Conservation (phyloP, 257 asterid genomes). For the Ophiorrhiza pumila region DNA sequence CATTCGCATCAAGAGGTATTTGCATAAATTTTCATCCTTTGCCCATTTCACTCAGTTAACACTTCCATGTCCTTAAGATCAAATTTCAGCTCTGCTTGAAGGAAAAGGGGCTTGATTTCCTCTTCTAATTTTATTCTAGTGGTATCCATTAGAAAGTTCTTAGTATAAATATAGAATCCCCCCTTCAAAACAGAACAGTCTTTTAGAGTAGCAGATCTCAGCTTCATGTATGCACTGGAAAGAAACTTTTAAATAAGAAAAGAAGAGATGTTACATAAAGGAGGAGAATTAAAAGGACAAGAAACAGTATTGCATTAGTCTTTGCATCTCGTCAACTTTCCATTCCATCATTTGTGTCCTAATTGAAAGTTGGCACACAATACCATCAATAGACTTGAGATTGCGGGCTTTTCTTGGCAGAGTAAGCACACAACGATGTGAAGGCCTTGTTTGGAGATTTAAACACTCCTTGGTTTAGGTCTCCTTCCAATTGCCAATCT, state of each 20-base stretch:
- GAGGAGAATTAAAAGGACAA: background rate
- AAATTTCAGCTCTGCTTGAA: background rate
- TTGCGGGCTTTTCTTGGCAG: background rate
- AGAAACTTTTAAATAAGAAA: background rate
- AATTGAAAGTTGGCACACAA: background rate
- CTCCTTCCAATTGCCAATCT: background rate
- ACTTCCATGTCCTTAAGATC: background rate
- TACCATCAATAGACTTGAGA: background rate
- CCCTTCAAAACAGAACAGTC: background rate
- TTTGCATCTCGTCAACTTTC: background rate
- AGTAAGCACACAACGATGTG: background rate
- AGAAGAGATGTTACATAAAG: background rate
- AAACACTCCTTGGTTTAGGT: background rate
- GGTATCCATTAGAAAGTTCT: background rate
- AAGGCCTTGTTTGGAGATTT: background rate
- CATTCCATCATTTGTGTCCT: background rate
- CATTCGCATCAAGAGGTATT: background rate
- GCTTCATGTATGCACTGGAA: background rate
- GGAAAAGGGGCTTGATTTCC: background rate
- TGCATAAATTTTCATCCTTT: background rate
- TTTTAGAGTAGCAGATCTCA: background rate
- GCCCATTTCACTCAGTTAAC: background rate
- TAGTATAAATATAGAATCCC: background rate
- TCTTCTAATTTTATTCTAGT: background rate
- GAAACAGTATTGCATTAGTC: background rate